Base-by-base conservation (phyloP, 441 rosid species). In the Aquilaria agallochum region DNA sequence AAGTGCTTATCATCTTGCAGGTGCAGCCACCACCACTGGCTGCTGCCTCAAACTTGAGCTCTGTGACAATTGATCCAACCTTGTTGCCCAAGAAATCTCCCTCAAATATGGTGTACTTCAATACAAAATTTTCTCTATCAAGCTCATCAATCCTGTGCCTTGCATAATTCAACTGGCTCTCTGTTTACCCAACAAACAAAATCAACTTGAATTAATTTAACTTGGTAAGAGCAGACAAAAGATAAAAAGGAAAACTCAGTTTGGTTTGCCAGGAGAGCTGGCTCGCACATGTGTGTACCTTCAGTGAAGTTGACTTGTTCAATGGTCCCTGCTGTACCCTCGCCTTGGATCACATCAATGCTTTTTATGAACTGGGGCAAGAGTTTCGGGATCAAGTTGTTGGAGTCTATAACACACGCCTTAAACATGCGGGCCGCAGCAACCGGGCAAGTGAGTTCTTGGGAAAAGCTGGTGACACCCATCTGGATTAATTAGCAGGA, bases 321-420 rank as follows among this genome's bases (percentile, higher is more conserved):
- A 60, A 78, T 42, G 74, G 53, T 59, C 2, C 82, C 82, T 15
- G 68, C 76, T 5, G 65, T 79, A 13, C 82, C 82, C 11, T 78
- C 70, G 0, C 82, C 82, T 47, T 72, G 66, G 58, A 74, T 48
- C 52, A 66, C 55, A 40, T 74, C 75, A 31, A 74, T 64, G 66
- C 70, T 64, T 58, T 53, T 66, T 48, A 78, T 70, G 42, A 67
- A 66, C 11, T 78, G 71, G 36, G 75, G 75, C 76, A 78, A 60
- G 47, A 78, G 82, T 65, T 67, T 66, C 34, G 82, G 79, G 56
- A 74, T 69, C 49, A 74, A 56, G 48, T 55, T 69, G 63, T 71
- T 73, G 36, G 82, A 71, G 48, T 78, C 82, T 6, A 74, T 69
- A 65, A 78, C 72, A 36, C 74, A 55, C 68, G 78, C 78, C 50